Evolutionary conservation across 257 asterid genomes (phyloP).

Genomic region (Scutellaria minor): DNA sequence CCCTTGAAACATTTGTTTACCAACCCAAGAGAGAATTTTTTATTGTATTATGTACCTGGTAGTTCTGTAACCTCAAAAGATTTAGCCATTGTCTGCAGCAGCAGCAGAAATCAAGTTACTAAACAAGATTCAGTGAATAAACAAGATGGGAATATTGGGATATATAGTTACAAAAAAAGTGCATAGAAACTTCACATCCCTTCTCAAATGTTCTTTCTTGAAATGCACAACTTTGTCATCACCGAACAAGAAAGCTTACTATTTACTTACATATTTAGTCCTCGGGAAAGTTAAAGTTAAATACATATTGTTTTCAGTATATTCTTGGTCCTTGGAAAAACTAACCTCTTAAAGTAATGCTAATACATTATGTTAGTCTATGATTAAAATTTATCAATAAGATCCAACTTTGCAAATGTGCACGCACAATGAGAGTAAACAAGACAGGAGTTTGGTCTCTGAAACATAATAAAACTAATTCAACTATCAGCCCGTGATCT

Average conservation of each 20-base stretch:
- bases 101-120: conserved; percentile 38
- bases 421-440: conserved; percentile 4
- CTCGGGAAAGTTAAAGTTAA: conserved; percentile 11
- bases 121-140: conserved; percentile 19
- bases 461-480: not conserved
- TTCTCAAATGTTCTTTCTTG: conserved; percentile 24
- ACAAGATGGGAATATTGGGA: conserved; percentile 1
- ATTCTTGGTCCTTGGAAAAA: conserved; percentile 18
- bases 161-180: conserved; percentile 6
- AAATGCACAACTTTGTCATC: conserved; percentile 4
- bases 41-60: conserved; percentile 71
- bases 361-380: conserved; percentile 14
- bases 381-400: conserved; percentile 2
- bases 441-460: not conserved
- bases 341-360: conserved; percentile 24
- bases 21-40: conserved; percentile 16
- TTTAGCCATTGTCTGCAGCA: conserved; percentile 85
- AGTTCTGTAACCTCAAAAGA: conserved; percentile 94
- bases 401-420: not conserved
- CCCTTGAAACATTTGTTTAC: conserved; percentile 17
- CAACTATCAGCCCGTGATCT: not conserved
- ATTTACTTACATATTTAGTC: conserved; percentile 7
- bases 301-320: conserved; percentile 9
- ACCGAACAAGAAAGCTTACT: conserved; percentile 11
- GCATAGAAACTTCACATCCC: conserved; percentile 17